Evolutionary conservation across 768 basidiomycete species (phyloP).

Genomic region (Tylopilus balloui): DNA sequence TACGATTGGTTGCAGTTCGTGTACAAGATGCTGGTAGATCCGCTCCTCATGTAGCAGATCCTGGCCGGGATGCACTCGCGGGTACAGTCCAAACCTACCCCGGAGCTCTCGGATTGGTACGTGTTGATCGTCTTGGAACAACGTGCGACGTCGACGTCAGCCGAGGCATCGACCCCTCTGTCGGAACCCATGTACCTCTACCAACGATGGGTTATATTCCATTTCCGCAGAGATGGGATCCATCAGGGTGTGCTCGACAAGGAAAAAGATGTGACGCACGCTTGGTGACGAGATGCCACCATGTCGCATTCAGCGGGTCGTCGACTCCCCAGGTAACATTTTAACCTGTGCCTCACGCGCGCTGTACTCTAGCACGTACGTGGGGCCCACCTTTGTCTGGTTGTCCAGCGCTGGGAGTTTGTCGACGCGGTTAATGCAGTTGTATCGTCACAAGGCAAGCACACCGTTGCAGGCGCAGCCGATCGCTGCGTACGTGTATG

Average conservation of each 20-base stretch:
- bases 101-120: neutral
- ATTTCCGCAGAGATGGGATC: slow-evolving; percentile 13
- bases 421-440: slow-evolving; percentile 60
- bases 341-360: slow-evolving; percentile 61
- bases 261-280: slow-evolving; percentile 21
- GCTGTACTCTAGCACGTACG: slow-evolving; percentile 56
- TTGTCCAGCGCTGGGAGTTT: slow-evolving; percentile 51
- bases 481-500: slow-evolving; percentile 52
- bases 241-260: neutral
- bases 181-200: slow-evolving; percentile 16
- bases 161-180: neutral
- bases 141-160: neutral
- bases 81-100: neutral
- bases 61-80: slow-evolving; percentile 37
- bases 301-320: slow-evolving; percentile 70
- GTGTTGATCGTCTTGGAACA: neutral
- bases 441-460: slow-evolving; percentile 17
- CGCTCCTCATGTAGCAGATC: slow-evolving; percentile 60
- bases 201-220: slow-evolving; percentile 19
- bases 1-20: slow-evolving; percentile 53
- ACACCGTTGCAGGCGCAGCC: neutral
- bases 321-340: slow-evolving; percentile 48
- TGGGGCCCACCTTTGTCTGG: slow-evolving; percentile 53
- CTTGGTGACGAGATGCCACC: slow-evolving; percentile 74
- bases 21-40: slow-evolving; percentile 17